These are phyloP conservation scores for Aspergillus fischeri DNA, from an alignment of 2,329 filamentous ascomycete species.

Conservation along the genomic window DNA sequence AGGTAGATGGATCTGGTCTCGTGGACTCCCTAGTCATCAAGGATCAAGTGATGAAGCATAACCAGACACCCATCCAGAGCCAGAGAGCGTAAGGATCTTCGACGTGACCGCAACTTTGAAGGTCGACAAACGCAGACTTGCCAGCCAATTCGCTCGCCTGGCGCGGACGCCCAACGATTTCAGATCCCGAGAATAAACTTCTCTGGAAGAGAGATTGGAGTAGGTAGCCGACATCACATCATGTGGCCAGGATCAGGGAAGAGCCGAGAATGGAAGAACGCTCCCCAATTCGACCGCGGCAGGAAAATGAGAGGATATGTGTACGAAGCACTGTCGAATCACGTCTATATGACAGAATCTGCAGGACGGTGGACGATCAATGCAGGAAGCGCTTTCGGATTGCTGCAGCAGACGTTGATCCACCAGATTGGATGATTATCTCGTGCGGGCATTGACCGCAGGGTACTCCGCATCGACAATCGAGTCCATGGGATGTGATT, in stretches of 20 bases:
- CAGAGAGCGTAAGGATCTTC: background rate
- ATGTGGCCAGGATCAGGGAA: background rate
- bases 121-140: background rate
- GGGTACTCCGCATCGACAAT: background rate
- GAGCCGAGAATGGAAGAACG: background rate
- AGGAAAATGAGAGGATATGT: background rate
- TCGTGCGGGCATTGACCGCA: background rate
- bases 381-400: background rate
- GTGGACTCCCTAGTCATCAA: background rate
- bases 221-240: background rate
- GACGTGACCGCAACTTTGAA: background rate
- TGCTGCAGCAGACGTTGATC: background rate
- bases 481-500: background rate
- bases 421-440: background rate
- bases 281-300: background rate
- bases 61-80: background rate
- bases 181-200: background rate
- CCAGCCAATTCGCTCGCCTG: background rate
- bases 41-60: background rate
- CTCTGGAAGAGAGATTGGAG: background rate
- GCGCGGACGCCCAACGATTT: background rate
- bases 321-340: background rate
- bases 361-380: background rate
- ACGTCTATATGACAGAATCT: background rate
- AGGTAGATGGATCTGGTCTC: background rate